phyloP scores from a whole-genome alignment of 371 early-diverging fungal genomes.

The Nematocida minor region DNA sequence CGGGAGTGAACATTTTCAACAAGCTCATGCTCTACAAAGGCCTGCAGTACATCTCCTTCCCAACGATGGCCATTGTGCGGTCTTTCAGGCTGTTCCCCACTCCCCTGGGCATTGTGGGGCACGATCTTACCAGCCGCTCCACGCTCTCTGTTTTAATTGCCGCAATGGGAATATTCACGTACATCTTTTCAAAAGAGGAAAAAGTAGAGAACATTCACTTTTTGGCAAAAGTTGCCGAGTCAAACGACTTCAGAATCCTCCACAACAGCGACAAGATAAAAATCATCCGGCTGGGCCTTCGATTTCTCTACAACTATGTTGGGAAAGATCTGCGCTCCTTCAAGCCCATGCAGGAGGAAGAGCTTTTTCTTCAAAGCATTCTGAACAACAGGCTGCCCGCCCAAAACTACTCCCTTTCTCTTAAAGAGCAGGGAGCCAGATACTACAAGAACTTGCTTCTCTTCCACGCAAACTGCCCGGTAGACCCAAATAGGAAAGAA shows the following conservation, averaged over 20 bases:
- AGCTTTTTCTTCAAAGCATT: background rate
- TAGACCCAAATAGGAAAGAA: background rate
- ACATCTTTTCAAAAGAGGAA: constrained; percentile 30
- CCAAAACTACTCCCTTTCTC: background rate
- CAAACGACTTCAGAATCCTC: background rate
- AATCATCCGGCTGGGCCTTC: constrained; percentile 3
- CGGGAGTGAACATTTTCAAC: background rate
- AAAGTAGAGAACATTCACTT: constrained; percentile 24
- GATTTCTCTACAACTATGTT: constrained; percentile 14
- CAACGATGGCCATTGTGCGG: constrained; percentile 86
- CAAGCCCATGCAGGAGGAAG: background rate
- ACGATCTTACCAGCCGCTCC: too few species aligned
- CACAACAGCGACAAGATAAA: background rate
- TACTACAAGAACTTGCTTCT: constrained; percentile 12
- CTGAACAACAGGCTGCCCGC: background rate
- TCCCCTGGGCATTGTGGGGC: background rate
- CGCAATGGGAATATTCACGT: constrained; percentile 15
- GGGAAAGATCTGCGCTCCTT: background rate
- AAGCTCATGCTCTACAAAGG: constrained; percentile 12
- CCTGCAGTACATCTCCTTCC: constrained; percentile 59
- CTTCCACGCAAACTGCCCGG: background rate
- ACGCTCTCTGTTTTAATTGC: background rate
- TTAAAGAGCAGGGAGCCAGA: background rate
- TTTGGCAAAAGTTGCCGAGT: background rate
- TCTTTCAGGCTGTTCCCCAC: constrained; percentile 85